Conservation (phyloP, 768 basidiomycete species). For the Podaxis rugospora region DNA sequence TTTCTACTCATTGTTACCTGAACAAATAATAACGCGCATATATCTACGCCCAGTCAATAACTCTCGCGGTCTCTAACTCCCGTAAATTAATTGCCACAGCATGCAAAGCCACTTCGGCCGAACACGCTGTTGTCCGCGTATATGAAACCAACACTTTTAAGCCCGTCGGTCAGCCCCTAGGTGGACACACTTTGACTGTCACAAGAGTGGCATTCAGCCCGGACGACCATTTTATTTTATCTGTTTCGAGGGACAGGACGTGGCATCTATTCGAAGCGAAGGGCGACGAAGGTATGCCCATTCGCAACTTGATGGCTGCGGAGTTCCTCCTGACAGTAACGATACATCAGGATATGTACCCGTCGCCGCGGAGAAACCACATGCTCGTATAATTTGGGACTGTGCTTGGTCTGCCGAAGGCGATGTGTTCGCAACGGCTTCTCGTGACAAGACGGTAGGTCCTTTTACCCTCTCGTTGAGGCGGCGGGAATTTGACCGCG, state of each 20-base stretch:
- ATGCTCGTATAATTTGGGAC: constrained; percentile 95
- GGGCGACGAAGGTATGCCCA: constrained; percentile 35
- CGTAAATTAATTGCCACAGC: constrained; percentile 77
- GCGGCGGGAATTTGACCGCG: neutral
- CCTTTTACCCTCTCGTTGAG: neutral
- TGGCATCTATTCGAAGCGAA: constrained; percentile 75
- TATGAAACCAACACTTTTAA: constrained; percentile 72
- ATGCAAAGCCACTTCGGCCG: constrained; percentile 82
- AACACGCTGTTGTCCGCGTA: constrained; percentile 87
- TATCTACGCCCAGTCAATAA: constrained; percentile 58
- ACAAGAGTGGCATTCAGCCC: constrained; percentile 89
- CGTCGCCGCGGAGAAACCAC: constrained; percentile 73
- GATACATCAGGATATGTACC: constrained; percentile 51
- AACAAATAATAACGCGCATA: neutral
- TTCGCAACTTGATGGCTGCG: neutral
- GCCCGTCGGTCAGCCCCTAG: constrained; percentile 64
- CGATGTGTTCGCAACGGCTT: constrained; percentile 85
- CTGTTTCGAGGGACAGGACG: constrained; percentile 87
- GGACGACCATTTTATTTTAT: constrained; percentile 72
- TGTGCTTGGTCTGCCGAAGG: constrained; percentile 80
- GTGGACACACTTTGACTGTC: constrained; percentile 85
- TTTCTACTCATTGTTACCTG: neutral
- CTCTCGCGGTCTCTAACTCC: constrained; percentile 70
- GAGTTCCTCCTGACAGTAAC: neutral
- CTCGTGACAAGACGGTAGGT: constrained; percentile 86